Conservation (phyloP, 2,329 filamentous ascomycete genomes). For the Fusarium temperatum region DNA sequence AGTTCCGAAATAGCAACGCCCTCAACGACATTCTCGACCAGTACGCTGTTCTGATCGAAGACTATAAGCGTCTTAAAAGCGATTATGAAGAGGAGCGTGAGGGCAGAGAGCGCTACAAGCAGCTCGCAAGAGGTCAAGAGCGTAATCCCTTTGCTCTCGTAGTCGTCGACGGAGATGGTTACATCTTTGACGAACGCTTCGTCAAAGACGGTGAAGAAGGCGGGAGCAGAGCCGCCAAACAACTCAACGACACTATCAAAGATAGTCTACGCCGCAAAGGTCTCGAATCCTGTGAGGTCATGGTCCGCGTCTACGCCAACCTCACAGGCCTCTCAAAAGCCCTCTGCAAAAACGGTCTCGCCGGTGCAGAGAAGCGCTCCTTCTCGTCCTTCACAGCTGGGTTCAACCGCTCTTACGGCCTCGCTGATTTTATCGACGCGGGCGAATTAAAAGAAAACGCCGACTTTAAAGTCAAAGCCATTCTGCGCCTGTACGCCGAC, state of each 20-base stretch:
- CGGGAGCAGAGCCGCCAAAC: constrained; percentile 63
- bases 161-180: constrained; percentile 70
- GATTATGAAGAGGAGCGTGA: constrained; percentile 67
- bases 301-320: constrained; percentile 66
- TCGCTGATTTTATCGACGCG: constrained; percentile 70
- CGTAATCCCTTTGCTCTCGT: constrained; percentile 68
- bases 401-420: constrained; percentile 65
- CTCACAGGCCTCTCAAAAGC: constrained; percentile 61
- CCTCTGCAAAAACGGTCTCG: constrained; percentile 56
- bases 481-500: constrained; percentile 61
- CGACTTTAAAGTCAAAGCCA: constrained; percentile 66
- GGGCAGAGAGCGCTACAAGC: constrained; percentile 63
- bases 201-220: constrained; percentile 60
- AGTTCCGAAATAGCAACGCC: constrained; percentile 42
- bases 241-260: constrained; percentile 61
- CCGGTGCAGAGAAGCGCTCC: constrained; percentile 64
- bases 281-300: constrained; percentile 60
- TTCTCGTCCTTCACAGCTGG: constrained; percentile 63
- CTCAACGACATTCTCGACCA: constrained; percentile 45
- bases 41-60: constrained; percentile 55
- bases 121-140: constrained; percentile 57
- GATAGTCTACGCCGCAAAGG: constrained; percentile 57
- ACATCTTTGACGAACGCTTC: constrained; percentile 60
- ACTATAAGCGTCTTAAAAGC: constrained; percentile 64
- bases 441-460: constrained; percentile 68